Evolutionary conservation across 306 rosid species (phyloP).

Genomic region (Cucurbita argyrosperma): DNA sequence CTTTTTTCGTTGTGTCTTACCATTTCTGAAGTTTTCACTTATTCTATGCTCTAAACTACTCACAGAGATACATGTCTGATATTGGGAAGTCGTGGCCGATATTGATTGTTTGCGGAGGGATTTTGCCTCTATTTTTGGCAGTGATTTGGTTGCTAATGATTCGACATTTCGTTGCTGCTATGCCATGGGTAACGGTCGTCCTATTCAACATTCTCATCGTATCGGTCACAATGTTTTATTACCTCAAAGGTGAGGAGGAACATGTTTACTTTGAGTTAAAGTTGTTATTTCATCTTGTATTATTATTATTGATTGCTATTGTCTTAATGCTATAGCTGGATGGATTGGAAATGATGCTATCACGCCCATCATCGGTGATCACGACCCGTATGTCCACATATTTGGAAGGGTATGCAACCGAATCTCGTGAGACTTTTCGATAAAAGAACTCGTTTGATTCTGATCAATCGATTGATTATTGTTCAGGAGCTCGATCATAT

Average conservation of each 20-base stretch:
- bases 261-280: background rate
- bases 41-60: slow-evolving; percentile 3
- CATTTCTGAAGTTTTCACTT: background rate
- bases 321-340: slow-evolving; percentile 52
- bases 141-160: slow-evolving; percentile 90
- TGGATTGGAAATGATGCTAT: slow-evolving; percentile 90
- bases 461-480: background rate
- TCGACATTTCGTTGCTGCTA: slow-evolving; percentile 86
- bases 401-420: slow-evolving; percentile 67
- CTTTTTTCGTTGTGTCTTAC: background rate
- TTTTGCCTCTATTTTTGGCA: slow-evolving; percentile 77
- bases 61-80: slow-evolving; percentile 97
- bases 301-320: slow-evolving; percentile 3
- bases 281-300: background rate
- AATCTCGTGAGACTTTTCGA: slow-evolving; percentile 5
- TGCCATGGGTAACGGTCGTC: slow-evolving; percentile 92
- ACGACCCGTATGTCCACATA: slow-evolving; percentile 61
- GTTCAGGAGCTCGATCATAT: slow-evolving; percentile 80
- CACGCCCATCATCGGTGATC: slow-evolving; percentile 83
- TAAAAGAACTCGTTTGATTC: background rate
- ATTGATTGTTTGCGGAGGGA: slow-evolving; percentile 89
- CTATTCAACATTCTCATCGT: slow-evolving; percentile 67
- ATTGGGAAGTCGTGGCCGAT: slow-evolving; percentile 95
- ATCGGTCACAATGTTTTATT: slow-evolving; percentile 74
- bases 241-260: slow-evolving; percentile 60